phyloP scores from a whole-genome alignment of 805 yeast genomes.

The Brettanomyces sp. region DNA sequence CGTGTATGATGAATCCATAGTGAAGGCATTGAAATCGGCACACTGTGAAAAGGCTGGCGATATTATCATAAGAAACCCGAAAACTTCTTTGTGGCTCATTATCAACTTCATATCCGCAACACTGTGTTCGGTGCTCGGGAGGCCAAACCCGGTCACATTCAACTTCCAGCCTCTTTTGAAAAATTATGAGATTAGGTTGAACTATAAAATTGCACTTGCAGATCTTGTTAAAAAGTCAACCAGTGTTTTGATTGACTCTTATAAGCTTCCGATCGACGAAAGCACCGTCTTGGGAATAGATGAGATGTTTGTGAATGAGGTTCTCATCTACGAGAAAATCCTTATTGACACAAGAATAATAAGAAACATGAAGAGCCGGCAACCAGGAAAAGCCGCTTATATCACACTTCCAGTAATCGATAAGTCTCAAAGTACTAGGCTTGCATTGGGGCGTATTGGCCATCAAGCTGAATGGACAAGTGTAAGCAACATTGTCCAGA shows the following conservation, averaged over 20 bases:
- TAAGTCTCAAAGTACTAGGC: constrained; percentile 5
- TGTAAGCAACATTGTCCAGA: not conserved
- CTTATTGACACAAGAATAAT: constrained; percentile 21
- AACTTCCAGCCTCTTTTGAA: constrained; percentile 25
- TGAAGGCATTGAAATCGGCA: constrained; percentile 18
- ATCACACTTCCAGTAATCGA: constrained; percentile 23
- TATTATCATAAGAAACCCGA: constrained; percentile 24
- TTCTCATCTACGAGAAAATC: constrained; percentile 25
- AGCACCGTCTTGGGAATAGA: constrained; percentile 33
- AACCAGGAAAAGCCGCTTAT: constrained; percentile 14
- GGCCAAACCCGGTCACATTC: constrained; percentile 46
- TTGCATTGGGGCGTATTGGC: not conserved
- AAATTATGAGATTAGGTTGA: constrained; percentile 25
- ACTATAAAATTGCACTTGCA: constrained; percentile 38
- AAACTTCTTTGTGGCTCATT: constrained; percentile 42
- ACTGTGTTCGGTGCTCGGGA: constrained; percentile 40
- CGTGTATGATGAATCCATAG: constrained; percentile 29
- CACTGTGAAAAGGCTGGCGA: constrained; percentile 23
- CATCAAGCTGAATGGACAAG: not conserved
- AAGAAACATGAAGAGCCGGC: constrained; percentile 14
- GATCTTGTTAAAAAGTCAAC: constrained; percentile 41
- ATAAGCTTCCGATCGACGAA: constrained; percentile 34
- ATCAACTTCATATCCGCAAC: constrained; percentile 39
- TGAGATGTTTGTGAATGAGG: constrained; percentile 32
- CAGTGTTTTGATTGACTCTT: constrained; percentile 41